phyloP scores from a whole-genome alignment of 345 rosid species.

The Aurinia saxatilis region DNA sequence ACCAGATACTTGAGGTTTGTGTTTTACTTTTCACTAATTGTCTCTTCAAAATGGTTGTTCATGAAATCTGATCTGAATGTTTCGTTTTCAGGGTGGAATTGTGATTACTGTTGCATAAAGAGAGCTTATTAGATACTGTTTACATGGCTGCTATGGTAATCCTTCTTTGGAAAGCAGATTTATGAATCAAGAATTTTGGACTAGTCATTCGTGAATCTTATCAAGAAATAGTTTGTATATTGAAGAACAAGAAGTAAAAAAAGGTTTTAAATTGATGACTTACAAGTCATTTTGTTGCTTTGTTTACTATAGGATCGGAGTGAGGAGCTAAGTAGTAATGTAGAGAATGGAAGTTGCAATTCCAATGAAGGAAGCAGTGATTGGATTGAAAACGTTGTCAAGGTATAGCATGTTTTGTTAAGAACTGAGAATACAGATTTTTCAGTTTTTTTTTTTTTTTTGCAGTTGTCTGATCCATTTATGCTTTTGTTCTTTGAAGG shows the following conservation, averaged over 20 bases:
- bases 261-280: not conserved
- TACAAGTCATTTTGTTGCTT: too few species aligned
- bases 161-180: not conserved
- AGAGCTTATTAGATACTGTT: not conserved
- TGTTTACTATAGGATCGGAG: constrained; percentile 20
- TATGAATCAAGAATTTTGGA: not conserved
- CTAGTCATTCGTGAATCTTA: not conserved
- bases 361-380: constrained; percentile 2
- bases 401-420: constrained; percentile 1
- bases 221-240: not conserved
- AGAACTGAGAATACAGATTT: not conserved
- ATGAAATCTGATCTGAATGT: not conserved
- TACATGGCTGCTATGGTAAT: constrained; percentile 21
- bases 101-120: not conserved
- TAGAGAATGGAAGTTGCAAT: constrained; percentile 17
- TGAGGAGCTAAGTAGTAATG: constrained; percentile 18
- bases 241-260: not conserved
- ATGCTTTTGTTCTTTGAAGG: constrained; percentile 29
- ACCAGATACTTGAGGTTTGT: too few species aligned
- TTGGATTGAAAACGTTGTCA: not conserved
- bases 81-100: not conserved
- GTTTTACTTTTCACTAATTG: too few species aligned
- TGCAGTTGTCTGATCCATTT: not conserved
- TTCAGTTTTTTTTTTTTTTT: not conserved
- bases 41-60: not conserved